Conservation (phyloP, 148 eudicot species). For the Vaccinium corymbosum region DNA sequence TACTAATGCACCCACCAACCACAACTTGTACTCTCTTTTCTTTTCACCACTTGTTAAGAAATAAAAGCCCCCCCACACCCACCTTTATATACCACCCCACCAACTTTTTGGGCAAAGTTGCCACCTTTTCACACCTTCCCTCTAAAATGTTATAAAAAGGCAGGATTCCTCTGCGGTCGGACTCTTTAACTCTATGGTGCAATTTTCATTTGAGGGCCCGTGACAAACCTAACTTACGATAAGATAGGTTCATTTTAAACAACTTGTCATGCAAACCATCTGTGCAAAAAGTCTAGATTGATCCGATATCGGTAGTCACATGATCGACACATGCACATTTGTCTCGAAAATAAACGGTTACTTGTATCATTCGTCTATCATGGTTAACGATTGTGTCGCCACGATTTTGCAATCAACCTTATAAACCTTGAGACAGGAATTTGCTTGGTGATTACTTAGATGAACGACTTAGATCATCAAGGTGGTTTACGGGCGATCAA, state of each 20-base stretch:
- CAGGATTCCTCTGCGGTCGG: background rate
- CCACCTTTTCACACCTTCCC: constrained; percentile 19
- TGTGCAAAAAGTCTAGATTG: too few species aligned
- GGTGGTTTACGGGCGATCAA: background rate
- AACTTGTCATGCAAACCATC: too few species aligned
- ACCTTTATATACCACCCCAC: constrained; percentile 31
- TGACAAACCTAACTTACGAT: background rate
- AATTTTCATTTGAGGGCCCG: background rate
- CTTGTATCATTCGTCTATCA: too few species aligned
- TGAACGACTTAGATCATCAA: background rate
- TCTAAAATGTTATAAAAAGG: background rate
- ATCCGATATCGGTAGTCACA: too few species aligned
- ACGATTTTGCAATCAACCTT: background rate
- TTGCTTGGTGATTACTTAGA: background rate
- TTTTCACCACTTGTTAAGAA: constrained; percentile 11
- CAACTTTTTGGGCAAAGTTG: constrained; percentile 13
- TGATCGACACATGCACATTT: too few species aligned
- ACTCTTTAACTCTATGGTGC: background rate
- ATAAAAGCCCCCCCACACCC: constrained; percentile 23
- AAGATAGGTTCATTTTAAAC: too few species aligned
- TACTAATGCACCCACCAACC: background rate
- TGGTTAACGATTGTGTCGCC: too few species aligned
- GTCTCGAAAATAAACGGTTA: too few species aligned
- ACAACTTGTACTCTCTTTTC: background rate
- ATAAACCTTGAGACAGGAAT: background rate